Evolutionary conservation across 495 filamentous ascomycete genomes (phyloP), one percentile per base, ranked within the genome.

Genomic region (Neurospora terricola): DNA sequence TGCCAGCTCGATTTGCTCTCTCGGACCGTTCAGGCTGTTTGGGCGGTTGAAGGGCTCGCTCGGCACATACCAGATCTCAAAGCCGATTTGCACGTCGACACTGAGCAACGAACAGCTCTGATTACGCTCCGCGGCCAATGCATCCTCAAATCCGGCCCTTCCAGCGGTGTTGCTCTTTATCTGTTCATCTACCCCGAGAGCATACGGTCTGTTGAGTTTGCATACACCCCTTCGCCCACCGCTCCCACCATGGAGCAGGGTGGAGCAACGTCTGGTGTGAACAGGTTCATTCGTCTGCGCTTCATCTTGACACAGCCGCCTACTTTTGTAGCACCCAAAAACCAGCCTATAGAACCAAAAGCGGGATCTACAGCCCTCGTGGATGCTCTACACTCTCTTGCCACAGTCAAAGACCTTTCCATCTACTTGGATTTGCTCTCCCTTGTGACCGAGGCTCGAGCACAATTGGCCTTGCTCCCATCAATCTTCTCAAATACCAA

Each of bases 361-460:
- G 7, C 0, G 8, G 0, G 0, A 21, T 48, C 8, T 11, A 11
- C 3, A 5, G 3, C n/a, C 18, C 0, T 23, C 3, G 0, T 48
- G 3, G 43, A 48, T 4, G 11, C 4, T 6, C 21, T 54, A 3
- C 11, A 59, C 0, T 59, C 48, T 6, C 48, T 59, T 7, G 48
- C 23, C 0, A 8, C 21, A 8, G 48, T 16, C 4, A 59, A 23
- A 16, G 48, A 27, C 0, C 0, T 59, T 0, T 59, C 48, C 2
- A 3, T 59, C 11, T 14, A 14, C 12, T 0, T 59, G 2, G 11
- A 59, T 14, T 2, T 0, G 21, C 0, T 5, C 11, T 3, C 23
- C 21, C 21, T 59, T 0, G 2, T 0, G 4, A 3, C 0, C 0
- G 48, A 59, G 21, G 4, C 0, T 12, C 4, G 10, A 27, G 5